Conservation (phyloP, 129 eudicot species). For the Tagetes erecta region DNA sequence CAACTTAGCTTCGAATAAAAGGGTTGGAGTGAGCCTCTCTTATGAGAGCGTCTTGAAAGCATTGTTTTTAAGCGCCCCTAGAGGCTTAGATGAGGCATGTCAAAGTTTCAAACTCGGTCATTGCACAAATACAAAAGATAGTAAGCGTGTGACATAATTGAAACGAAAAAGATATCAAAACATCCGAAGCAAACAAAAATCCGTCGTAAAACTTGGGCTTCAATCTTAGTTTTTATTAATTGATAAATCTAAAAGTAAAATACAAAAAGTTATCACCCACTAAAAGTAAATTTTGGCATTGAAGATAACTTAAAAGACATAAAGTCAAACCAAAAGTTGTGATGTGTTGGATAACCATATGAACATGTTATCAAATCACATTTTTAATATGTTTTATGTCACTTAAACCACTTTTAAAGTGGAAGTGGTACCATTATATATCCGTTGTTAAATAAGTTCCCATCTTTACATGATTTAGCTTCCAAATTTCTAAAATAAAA, state of each 20-base stretch:
- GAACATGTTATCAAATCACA: conserved; percentile 29
- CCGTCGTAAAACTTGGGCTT: too few relatives aligned
- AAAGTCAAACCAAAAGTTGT: conserved; percentile 34
- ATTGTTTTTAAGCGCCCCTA: too few relatives aligned
- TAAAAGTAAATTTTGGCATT: conserved; percentile 22
- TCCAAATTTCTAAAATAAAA: neutral
- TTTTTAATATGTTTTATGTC: conserved; percentile 18
- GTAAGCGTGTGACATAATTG: too few relatives aligned
- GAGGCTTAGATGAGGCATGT: too few relatives aligned
- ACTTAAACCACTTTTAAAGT: conserved; percentile 5
- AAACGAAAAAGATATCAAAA: too few relatives aligned
- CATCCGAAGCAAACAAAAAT: too few relatives aligned
- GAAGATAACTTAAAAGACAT: conserved; percentile 15
- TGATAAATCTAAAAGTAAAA: conserved; percentile 1
- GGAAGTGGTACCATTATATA: conserved; percentile 14
- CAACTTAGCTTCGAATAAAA: too few relatives aligned
- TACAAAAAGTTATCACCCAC: conserved; percentile 29
- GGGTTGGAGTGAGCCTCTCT: too few relatives aligned
- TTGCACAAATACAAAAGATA: too few relatives aligned
- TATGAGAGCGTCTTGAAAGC: too few relatives aligned
- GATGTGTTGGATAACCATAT: conserved; percentile 37
- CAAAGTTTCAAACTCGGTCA: too few relatives aligned
- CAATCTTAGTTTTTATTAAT: neutral
- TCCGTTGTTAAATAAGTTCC: conserved; percentile 10
- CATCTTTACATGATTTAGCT: neutral